A percentile compares a stretch with the other conserved stretches of the same genome.
phyloP scores from a whole-genome alignment of 148 eudicot species.

The Diospyros kaki region DNA sequence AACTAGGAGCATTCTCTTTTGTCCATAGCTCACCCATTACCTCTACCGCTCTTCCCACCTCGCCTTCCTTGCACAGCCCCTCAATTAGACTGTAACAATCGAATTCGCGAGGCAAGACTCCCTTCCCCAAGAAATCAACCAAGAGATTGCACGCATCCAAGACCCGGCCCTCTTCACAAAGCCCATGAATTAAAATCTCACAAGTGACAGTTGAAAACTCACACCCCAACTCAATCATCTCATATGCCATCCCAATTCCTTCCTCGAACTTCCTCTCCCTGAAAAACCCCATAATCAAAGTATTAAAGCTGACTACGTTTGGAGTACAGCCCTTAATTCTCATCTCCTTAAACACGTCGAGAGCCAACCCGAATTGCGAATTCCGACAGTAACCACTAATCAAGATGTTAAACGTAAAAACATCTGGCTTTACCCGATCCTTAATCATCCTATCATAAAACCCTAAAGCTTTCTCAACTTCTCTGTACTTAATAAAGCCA shows the following conservation, averaged over 20 bases:
- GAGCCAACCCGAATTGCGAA: conserved; percentile 44
- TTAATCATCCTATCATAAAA: conserved; percentile 53
- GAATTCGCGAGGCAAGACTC: conserved; percentile 50
- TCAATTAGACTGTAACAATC: conserved; percentile 58
- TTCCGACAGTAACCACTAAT: conserved; percentile 68
- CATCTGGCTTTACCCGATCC: conserved; percentile 83
- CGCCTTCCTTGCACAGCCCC: conserved; percentile 46
- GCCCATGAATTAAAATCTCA: conserved; percentile 80
- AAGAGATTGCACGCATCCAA: conserved; percentile 60
- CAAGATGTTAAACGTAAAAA: conserved; percentile 77
- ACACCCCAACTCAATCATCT: conserved; percentile 78
- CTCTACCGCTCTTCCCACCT: conserved; percentile 51
- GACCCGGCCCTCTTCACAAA: conserved; percentile 45
- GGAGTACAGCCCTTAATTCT: conserved; percentile 63
- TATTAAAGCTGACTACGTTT: conserved; percentile 86
- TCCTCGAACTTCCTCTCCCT: conserved; percentile 61
- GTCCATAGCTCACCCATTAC: conserved; percentile 66
- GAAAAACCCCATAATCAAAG: conserved; percentile 75
- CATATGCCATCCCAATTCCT: conserved; percentile 73
- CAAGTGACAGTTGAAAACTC: conserved; percentile 59
- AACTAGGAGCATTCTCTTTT: conserved; percentile 57
- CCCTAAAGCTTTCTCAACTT: conserved; percentile 46
- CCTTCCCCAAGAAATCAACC: conserved; percentile 65
- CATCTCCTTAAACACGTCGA: conserved; percentile 84
- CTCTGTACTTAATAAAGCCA: conserved; percentile 57